phyloP scores from a whole-genome alignment of 2,329 filamentous ascomycete genomes.

The Apiospora phragmitis region DNA sequence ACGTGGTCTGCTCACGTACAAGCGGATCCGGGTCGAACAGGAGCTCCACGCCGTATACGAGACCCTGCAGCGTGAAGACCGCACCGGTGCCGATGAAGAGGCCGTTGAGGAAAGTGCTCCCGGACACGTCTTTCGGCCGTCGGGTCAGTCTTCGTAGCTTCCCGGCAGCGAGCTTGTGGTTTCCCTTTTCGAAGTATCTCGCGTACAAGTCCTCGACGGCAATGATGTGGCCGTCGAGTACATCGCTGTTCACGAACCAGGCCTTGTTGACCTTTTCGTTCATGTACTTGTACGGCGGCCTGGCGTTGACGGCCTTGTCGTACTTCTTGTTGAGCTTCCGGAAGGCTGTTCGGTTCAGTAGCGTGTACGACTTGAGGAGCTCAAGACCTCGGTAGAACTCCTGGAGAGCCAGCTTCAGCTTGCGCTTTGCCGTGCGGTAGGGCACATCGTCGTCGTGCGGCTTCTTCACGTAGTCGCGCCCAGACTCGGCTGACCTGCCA shows the following conservation, averaged over 20 bases:
- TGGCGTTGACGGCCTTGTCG: conserved; percentile 83
- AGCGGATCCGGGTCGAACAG: conserved; percentile 48
- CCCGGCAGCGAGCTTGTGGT: conserved; percentile 85
- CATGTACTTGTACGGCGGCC: conserved; percentile 79
- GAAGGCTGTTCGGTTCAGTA: conserved; percentile 90
- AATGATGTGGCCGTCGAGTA: conserved; percentile 77
- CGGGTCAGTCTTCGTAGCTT: conserved; percentile 77
- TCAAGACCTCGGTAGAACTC: conserved; percentile 94
- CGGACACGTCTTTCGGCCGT: conserved; percentile 57
- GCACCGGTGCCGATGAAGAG: conserved; percentile 68
- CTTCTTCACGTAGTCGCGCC: conserved; percentile 53
- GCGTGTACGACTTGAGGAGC: conserved; percentile 84
- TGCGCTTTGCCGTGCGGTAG: conserved; percentile 85
- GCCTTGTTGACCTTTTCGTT: conserved; percentile 87
- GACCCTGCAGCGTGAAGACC: conserved; percentile 66
- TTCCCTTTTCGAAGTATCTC: conserved; percentile 90
- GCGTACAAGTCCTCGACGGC: conserved; percentile 90
- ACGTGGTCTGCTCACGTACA: conserved; percentile 58
- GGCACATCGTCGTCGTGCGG: conserved; percentile 63
- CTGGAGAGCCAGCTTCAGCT: conserved; percentile 86
- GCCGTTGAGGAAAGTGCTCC: conserved; percentile 60
- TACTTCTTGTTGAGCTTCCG: conserved; percentile 99
- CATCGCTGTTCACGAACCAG: conserved; percentile 88
- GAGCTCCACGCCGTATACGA: conserved; percentile 60
- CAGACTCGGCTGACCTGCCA: conserved; percentile 30